Conservation (phyloP, 352 stramenopile genomes). For the Globisporangium apiculatum region DNA sequence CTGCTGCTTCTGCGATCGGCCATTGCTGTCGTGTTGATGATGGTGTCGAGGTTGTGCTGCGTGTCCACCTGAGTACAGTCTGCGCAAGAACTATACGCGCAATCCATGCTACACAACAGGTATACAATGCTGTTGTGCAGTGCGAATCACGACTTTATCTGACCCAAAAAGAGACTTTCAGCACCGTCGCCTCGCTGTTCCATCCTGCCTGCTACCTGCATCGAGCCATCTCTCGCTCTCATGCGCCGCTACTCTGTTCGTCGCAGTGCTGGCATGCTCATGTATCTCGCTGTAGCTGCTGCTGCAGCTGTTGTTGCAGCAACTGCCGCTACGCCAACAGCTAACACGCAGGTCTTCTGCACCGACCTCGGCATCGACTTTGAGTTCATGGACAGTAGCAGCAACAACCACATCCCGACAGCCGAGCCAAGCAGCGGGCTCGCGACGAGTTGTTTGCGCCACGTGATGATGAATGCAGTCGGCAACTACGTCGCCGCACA, state of each 20-base stretch:
- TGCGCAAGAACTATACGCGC: neutral
- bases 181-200: too few species aligned
- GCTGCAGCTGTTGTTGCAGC: neutral
- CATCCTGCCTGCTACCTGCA: neutral
- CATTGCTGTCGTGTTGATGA: too few species aligned
- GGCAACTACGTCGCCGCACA: conserved; percentile 23
- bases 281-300: neutral
- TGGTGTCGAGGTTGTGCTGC: too few species aligned
- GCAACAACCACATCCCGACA: conserved; percentile 9
- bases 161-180: too few species aligned
- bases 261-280: neutral
- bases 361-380: conserved; percentile 37
- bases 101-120: neutral
- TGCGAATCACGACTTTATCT: neutral
- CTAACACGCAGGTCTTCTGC: conserved; percentile 25
- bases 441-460: conserved; percentile 24
- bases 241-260: neutral
- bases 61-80: neutral
- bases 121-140: neutral
- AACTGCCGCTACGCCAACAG: neutral
- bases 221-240: neutral
- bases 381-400: conserved; percentile 21
- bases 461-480: conserved; percentile 26
- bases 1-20: too few species aligned
- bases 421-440: neutral